Base-by-base conservation (phyloP, 441 rosid species). In the Iberis amara region DNA sequence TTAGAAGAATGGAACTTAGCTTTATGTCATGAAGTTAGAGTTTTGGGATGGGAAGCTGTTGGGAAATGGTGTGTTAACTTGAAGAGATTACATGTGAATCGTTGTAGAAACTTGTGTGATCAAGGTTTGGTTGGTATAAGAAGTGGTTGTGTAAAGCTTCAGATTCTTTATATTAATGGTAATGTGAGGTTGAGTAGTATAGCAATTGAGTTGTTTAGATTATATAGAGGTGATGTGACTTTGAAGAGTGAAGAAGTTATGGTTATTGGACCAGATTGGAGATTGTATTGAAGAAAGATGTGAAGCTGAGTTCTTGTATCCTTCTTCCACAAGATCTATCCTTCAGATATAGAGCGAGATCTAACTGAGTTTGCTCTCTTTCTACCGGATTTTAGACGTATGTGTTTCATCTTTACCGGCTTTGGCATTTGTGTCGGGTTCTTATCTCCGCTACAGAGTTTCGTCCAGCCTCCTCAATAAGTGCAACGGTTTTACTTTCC, bases 1-100 rank as follows among this genome's bases (percentile, higher is more conserved):
- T 85, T 85, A 8, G 40, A 73, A 63, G 95, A 87, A 55, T 85
- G 92, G 89, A 85, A 79, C 66, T 57, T 87, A 66, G 81, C 88
- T 42, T 11, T 76, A 44, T 79, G 95, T 59, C 82, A 76, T 35
- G 79, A 59, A 35, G 63, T 85, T n/a, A 71, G 50, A 63, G 27
- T 71, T 48, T 24, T 42, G 4, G 96, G 98, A 18, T 85, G 92
- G 96, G 69, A 72, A 47, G 72, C 85, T 5, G 55, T 85, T 11
- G 95, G 86, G 43, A 31, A 47, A 12, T 62, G 61, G 64, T 90
- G 95, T 73, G 28, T 67, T 36, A 77, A 61, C 62, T 66, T 87
- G 62, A 50, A 66, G 79, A 81, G 39, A 60, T 88, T 87, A 13
- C 95, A 81, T 23, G 92, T 81, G 73, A 82, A 79, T 59, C 83